These are phyloP conservation scores for Suillus decipiens DNA, from an alignment of 768 basidiomycete species.

Conservation along the genomic window DNA sequence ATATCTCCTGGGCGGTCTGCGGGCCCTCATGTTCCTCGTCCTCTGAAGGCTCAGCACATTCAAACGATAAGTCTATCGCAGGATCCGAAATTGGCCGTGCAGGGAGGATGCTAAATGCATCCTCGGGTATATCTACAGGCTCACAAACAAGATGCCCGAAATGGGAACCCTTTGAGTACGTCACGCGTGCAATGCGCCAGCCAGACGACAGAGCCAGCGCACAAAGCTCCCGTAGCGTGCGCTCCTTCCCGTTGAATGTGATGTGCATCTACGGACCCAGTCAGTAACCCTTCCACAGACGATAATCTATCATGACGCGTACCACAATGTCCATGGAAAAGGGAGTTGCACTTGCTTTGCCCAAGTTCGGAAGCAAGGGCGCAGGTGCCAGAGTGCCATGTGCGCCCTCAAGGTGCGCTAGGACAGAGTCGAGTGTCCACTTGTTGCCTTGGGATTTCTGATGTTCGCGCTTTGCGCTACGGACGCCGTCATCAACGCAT, in stretches of 20 bases:
- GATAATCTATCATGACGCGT: conserved; percentile 15
- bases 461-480: conserved; percentile 16
- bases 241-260: conserved; percentile 68
- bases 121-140: conserved; percentile 53
- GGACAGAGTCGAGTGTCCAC: conserved; percentile 30
- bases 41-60: conserved; percentile 2
- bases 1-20: not conserved
- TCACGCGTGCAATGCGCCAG: conserved; percentile 61
- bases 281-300: conserved; percentile 2
- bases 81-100: not conserved
- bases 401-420: conserved; percentile 51
- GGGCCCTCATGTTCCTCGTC: conserved; percentile 2
- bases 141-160: conserved; percentile 75
- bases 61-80: not conserved
- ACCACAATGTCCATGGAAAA: conserved; percentile 76
- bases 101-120: conserved; percentile 21
- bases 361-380: conserved; percentile 72
- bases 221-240: conserved; percentile 65
- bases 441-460: conserved; percentile 15
- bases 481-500: conserved; percentile 51
- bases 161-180: conserved; percentile 58
- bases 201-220: conserved; percentile 55
- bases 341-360: conserved; percentile 64
- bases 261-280: conserved; percentile 57
- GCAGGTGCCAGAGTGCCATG: conserved; percentile 54